Conservation (phyloP, 2,329 filamentous ascomycete genomes). For the Pseudovirgaria hyperparasitica region DNA sequence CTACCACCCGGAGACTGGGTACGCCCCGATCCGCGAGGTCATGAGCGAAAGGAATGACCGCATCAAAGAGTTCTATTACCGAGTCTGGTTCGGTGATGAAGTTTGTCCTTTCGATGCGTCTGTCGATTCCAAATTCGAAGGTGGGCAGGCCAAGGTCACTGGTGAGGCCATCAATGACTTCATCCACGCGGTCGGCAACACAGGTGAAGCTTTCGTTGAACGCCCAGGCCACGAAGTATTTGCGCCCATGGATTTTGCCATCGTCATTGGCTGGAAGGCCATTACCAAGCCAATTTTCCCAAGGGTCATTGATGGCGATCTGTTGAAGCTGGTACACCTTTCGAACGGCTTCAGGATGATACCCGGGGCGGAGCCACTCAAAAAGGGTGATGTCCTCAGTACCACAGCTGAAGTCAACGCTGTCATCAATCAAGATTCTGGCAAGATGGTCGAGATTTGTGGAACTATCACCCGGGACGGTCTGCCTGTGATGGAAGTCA, state of each 20-base stretch:
- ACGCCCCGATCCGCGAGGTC: conserved; percentile 93
- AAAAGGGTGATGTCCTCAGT: conserved; percentile 86
- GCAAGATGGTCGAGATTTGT: conserved; percentile 99
- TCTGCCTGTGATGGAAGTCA: conserved; percentile 91
- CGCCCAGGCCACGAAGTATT: conserved; percentile 86
- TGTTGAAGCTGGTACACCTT: conserved; percentile 90
- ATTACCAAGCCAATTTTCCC: conserved; percentile 99
- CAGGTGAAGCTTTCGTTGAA: conserved; percentile 92
- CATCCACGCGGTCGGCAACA: conserved; percentile 97
- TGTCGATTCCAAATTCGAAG: conserved; percentile 80
- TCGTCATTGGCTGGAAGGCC: conserved; percentile 97
- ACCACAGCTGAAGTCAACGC: conserved; percentile 95
- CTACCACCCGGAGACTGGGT: conserved; percentile 90
- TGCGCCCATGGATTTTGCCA: conserved; percentile 97
- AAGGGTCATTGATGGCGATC: conserved; percentile 85
- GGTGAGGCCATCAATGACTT: conserved; percentile 95
- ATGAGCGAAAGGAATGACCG: conserved; percentile 94
- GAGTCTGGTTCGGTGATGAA: conserved; percentile 90
- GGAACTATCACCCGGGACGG: conserved; percentile 83
- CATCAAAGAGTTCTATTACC: conserved; percentile 99
- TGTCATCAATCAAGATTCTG: conserved; percentile 93
- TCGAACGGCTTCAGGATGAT: conserved; percentile 99
- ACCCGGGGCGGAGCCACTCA: conserved; percentile 83
- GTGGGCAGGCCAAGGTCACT: conserved; percentile 76
- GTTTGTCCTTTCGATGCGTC: conserved; percentile 69